Evolutionary conservation across 768 basidiomycete species (phyloP).

Genomic region (Rossbeevera mucosa): DNA sequence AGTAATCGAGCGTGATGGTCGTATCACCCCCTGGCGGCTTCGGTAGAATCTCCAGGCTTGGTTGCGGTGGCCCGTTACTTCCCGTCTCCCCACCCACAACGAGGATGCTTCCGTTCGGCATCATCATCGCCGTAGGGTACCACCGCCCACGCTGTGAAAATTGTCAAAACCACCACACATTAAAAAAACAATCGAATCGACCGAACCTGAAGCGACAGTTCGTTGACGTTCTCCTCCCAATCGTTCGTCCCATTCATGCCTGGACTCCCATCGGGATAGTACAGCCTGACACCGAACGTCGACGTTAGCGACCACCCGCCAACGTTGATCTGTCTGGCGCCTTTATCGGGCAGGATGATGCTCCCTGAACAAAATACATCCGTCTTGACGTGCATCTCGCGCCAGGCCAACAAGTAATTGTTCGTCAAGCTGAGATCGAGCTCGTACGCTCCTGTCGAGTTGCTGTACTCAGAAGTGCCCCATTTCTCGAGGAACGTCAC

Average conservation of each 20-base stretch:
- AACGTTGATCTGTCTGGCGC: constrained; percentile 34
- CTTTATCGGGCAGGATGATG: constrained; percentile 71
- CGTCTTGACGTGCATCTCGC: constrained; percentile 69
- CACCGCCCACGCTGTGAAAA: constrained; percentile 56
- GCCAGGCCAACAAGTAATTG: constrained; percentile 52
- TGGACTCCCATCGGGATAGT: constrained; percentile 60
- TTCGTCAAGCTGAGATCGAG: constrained; percentile 57
- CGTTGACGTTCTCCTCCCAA: constrained; percentile 68
- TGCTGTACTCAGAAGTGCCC: constrained; percentile 49
- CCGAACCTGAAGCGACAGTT: constrained; percentile 61
- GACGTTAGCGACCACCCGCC: constrained; percentile 61
- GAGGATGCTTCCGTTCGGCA: constrained; percentile 70
- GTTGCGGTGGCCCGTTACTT: constrained; percentile 60
- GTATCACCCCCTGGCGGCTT: constrained; percentile 62
- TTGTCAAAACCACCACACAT: no score
- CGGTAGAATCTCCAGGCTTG: constrained; percentile 69
- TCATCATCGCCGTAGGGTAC: constrained; percentile 65
- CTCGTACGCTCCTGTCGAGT: constrained; percentile 77
- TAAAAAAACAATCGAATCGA: no score
- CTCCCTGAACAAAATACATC: constrained; percentile 80
- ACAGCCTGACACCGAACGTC: constrained; percentile 71
- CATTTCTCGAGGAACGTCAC: constrained; percentile 74
- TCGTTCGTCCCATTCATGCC: constrained; percentile 74
- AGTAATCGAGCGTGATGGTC: constrained; percentile 55
- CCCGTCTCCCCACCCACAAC: constrained; percentile 74